Percentiles rank a stretch among this genome's conserved stretches.
These are phyloP conservation scores for Aureoboletus auriporus DNA, from an alignment of 768 basidiomycete genomes.

Conservation along the genomic window DNA sequence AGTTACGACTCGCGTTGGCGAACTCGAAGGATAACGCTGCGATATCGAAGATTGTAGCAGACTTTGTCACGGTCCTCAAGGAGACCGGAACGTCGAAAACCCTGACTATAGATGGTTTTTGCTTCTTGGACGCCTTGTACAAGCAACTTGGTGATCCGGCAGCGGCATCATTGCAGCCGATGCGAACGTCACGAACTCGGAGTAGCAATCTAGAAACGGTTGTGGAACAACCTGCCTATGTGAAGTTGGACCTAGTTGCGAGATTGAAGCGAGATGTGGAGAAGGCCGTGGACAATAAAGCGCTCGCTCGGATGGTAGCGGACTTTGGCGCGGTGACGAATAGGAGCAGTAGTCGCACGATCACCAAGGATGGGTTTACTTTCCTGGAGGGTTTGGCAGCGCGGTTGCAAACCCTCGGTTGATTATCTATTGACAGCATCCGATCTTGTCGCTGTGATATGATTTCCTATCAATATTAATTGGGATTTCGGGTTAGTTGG, in stretches of 20 bases:
- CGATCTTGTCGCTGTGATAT: background rate
- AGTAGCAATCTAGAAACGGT: conserved; percentile 36
- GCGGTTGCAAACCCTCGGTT: conserved; percentile 38
- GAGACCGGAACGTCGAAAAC: conserved; percentile 63
- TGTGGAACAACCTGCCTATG: conserved; percentile 44
- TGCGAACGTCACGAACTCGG: conserved; percentile 44
- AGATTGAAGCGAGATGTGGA: conserved; percentile 53
- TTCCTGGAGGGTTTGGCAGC: conserved; percentile 62
- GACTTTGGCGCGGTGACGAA: conserved; percentile 72
- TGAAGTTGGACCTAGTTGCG: conserved; percentile 58
- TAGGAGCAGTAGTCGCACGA: conserved; percentile 60
- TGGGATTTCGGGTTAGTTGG: no score
- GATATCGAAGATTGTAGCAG: conserved; percentile 51
- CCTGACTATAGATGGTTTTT: conserved; percentile 66
- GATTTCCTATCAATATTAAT: no score
- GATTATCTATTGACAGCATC: background rate
- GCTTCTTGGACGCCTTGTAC: conserved; percentile 64
- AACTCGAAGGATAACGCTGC: conserved; percentile 50
- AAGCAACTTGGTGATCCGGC: conserved; percentile 71
- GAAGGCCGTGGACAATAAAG: conserved; percentile 47
- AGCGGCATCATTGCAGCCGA: conserved; percentile 48
- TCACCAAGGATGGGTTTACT: conserved; percentile 74
- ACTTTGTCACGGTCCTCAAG: conserved; percentile 57
- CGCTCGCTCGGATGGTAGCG: conserved; percentile 59
- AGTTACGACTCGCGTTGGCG: conserved; percentile 40